These are phyloP conservation scores for Dryas octopetala DNA, from an alignment of 306 rosid species.

Conservation along the genomic window DNA sequence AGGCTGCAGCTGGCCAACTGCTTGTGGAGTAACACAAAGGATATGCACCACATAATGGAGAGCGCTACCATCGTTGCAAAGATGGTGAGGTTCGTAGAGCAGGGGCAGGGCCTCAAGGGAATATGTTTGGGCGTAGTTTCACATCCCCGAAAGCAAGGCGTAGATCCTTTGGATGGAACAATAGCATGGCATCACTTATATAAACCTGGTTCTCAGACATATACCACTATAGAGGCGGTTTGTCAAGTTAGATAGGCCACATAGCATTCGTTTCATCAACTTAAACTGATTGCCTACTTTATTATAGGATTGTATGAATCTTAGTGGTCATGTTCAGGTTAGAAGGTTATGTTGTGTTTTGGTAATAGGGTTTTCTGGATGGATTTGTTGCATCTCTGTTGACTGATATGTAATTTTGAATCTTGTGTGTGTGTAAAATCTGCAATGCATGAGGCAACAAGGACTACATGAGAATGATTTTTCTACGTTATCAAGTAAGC, in stretches of 20 bases:
- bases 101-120: conserved; percentile 80
- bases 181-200: conserved; percentile 46
- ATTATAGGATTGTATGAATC: conserved; percentile 20
- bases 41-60: conserved; percentile 58
- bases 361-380: conserved; percentile 3
- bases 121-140: conserved; percentile 87
- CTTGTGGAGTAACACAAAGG: conserved; percentile 61
- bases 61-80: conserved; percentile 82
- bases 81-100: conserved; percentile 73
- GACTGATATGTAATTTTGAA: conserved; percentile 8
- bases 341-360: conserved; percentile 17
- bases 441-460: background rate
- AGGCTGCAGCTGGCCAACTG: conserved; percentile 70
- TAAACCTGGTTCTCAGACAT: conserved; percentile 18
- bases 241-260: conserved; percentile 14
- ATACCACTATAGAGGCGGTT: background rate
- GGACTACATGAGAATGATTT: no score
- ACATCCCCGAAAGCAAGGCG: conserved; percentile 53
- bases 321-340: conserved; percentile 12
- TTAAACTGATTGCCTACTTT: background rate
- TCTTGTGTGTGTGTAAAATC: background rate
- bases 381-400: conserved; percentile 21
- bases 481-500: no score
- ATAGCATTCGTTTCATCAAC: conserved; percentile 11
- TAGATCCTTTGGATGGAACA: conserved; percentile 68